These are phyloP conservation scores for Arbutus unedo DNA, from an alignment of 148 eudicot species.

Conservation along the genomic window DNA sequence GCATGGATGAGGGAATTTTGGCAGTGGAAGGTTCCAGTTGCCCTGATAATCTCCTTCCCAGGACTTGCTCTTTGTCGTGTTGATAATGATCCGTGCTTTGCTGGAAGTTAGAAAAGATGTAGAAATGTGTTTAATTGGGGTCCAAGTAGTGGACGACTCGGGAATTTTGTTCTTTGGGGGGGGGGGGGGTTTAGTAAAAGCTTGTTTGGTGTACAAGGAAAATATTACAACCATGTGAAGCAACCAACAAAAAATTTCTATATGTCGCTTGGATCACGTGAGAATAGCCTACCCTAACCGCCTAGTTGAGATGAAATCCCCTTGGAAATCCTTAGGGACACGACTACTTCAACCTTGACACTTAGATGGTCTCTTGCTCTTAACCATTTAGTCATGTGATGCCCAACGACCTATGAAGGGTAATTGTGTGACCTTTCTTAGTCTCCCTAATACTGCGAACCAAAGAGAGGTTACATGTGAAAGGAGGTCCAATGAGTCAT, in stretches of 20 bases:
- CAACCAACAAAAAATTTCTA: not conserved
- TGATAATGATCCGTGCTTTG: too few relatives aligned
- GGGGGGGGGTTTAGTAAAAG: not conserved
- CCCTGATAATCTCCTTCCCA: too few relatives aligned
- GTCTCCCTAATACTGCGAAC: not conserved
- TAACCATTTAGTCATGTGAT: not conserved
- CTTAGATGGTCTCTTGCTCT: not conserved
- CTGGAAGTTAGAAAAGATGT: too few relatives aligned
- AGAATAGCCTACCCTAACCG: not conserved
- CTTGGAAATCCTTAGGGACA: not conserved
- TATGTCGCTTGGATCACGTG: not conserved
- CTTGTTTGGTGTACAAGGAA: not conserved
- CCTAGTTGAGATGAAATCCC: not conserved
- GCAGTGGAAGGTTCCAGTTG: too few relatives aligned
- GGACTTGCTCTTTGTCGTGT: too few relatives aligned
- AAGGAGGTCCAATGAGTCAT: not conserved
- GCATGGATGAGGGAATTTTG: too few relatives aligned
- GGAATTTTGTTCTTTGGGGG: too few relatives aligned
- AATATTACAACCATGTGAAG: not conserved
- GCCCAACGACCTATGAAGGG: not conserved
- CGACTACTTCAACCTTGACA: not conserved
- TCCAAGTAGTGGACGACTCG: too few relatives aligned
- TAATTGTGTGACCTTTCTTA: not conserved
- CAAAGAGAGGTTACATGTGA: not conserved
- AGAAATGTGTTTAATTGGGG: too few relatives aligned